Evolutionary conservation across 352 stramenopile genomes (phyloP), one percentile per base, ranked within the genome.

Genomic region (Pythium angustatum): DNA sequence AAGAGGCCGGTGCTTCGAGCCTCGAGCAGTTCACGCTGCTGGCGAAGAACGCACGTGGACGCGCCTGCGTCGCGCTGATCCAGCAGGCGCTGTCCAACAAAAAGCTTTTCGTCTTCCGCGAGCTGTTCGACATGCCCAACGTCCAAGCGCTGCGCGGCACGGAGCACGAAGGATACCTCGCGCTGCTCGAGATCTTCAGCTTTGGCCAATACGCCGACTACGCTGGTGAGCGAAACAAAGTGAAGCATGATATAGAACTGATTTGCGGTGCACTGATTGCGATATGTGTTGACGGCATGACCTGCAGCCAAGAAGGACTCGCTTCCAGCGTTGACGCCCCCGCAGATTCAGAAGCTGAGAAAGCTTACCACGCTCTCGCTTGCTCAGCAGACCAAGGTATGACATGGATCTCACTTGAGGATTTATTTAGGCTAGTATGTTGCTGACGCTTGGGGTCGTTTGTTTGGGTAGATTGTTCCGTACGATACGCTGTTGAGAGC

Each of bases 1-100:
- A 95, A 62, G 76, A 80, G 19, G 73, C 79, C 26, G 74, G 81
- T 21, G 82, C 79, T 24, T 77, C 81, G 50, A 90, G 71, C 66
- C 77, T 98, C 30, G 92, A 97, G 83, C 91, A 98, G 75, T 98
- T 98, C 73, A 96, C 84, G 68, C 79, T 97, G 58, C 77, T 98
- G 52, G 92, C 91, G 15, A 96, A 97, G 77, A 94, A 94, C 24
- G 84, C 88, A 43, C 89, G 92, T 36, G 90, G 88, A 7, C 75
- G 87, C 7, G 92, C 91, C n/a, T 98, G 92, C 47, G 87, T 96
- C 53, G 91, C 88, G 43, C 77, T 98, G 41, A 95, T 98, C 62
- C 92, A 98, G 75, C 91, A 98, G 69, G 91, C 96, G 34, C 76
- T 98, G 28, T 89, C 69, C 49, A 94, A 96, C 73, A 94, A 94